These are phyloP conservation scores for Phytopythium cucurbitacearum DNA, from an alignment of 352 stramenopile genomes.

Conservation along the genomic window DNA sequence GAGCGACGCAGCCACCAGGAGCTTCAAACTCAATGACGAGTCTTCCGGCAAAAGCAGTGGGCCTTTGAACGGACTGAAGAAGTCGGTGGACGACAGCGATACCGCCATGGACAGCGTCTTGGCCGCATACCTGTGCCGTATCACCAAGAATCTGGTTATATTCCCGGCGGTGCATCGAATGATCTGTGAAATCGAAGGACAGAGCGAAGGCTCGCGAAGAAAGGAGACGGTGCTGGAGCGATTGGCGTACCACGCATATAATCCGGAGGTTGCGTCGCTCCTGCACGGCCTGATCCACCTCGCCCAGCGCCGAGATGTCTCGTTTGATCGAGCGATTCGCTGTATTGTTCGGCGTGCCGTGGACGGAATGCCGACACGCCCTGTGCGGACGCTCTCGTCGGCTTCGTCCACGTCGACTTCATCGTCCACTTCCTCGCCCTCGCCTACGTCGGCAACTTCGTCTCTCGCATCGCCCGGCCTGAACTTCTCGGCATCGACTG, in stretches of 20 bases:
- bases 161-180: slow-evolving; percentile 62
- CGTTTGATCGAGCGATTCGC: slow-evolving; percentile 41
- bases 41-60: slow-evolving; percentile 3
- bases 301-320: slow-evolving; percentile 37
- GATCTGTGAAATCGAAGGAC: slow-evolving; percentile 34
- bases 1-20: slow-evolving; percentile 6
- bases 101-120: slow-evolving; percentile 43
- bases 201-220: slow-evolving; percentile 3
- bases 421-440: slow-evolving; percentile 32
- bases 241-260: slow-evolving; percentile 52
- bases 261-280: slow-evolving; percentile 52
- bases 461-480: slow-evolving; percentile 15
- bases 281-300: slow-evolving; percentile 65
- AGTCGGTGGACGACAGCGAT: slow-evolving; percentile 21
- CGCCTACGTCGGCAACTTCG: slow-evolving; percentile 23
- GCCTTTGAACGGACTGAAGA: slow-evolving; percentile 1
- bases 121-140: slow-evolving; percentile 61
- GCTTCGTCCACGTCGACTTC: slow-evolving; percentile 39
- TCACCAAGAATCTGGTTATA: slow-evolving; percentile 65
- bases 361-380: slow-evolving; percentile 28
- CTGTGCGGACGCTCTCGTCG: slow-evolving; percentile 22
- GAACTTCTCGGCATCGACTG: slow-evolving; percentile 19
- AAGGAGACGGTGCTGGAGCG: slow-evolving; percentile 41
- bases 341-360: slow-evolving; percentile 51
- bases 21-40: neutral